Conservation (phyloP, 352 stramenopile species). For the Phytophthora ramorum region DNA sequence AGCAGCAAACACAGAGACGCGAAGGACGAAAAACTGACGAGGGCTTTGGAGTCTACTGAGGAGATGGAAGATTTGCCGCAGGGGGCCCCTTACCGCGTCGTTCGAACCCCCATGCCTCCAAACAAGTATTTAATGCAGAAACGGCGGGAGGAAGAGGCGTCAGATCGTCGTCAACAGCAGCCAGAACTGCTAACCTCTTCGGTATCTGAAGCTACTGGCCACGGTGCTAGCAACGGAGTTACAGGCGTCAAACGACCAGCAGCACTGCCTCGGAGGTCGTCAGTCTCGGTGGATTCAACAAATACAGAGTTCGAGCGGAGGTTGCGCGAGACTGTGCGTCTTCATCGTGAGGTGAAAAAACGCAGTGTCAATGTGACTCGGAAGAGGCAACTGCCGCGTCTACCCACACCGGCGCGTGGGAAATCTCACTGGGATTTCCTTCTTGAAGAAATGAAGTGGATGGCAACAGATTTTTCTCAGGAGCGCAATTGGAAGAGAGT, state of each 20-base stretch:
- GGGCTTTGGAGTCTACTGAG: neutral
- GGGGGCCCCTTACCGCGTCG: conserved; percentile 35
- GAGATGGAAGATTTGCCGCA: conserved; percentile 9
- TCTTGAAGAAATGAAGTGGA: conserved; percentile 97
- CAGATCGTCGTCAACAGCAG: conserved; percentile 28
- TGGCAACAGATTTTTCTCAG: conserved; percentile 96
- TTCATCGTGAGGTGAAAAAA: conserved; percentile 51
- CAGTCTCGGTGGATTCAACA: conserved; percentile 23
- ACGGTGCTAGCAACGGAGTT: conserved; percentile 21
- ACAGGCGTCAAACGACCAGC: conserved; percentile 11
- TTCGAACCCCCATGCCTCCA: conserved; percentile 47
- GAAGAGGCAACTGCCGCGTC: conserved; percentile 76
- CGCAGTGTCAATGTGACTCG: conserved; percentile 49
- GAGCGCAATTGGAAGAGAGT: conserved; percentile 97
- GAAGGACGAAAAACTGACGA: neutral
- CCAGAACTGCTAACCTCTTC: conserved; percentile 18
- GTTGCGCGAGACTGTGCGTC: conserved; percentile 53
- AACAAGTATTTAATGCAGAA: conserved; percentile 61
- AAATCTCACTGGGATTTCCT: conserved; percentile 94
- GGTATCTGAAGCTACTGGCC: conserved; percentile 10
- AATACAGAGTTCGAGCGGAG: conserved; percentile 61
- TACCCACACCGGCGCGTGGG: conserved; percentile 53
- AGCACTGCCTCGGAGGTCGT: conserved; percentile 12
- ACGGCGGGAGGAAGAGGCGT: conserved; percentile 40
- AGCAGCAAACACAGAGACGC: neutral